Percentiles rank a stretch among this genome's conserved stretches.
Evolutionary conservation across 768 basidiomycete species (phyloP).

Genomic region (Hortiboletus campestris): DNA sequence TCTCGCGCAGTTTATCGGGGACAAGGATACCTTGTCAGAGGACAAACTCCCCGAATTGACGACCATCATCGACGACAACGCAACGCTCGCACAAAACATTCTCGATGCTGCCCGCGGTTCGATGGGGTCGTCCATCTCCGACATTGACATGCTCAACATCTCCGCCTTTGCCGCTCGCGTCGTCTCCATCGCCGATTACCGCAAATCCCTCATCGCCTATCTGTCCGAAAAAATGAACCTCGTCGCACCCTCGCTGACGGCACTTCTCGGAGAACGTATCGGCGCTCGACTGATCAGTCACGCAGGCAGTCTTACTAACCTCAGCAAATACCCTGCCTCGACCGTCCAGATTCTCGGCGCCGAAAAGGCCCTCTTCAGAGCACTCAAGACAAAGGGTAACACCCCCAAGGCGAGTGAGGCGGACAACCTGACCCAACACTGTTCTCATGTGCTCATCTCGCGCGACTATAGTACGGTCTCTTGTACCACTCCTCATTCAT

Average conservation of each 20-base stretch:
- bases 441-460: not conserved
- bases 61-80: slow-evolving; percentile 77
- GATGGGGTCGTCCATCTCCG: slow-evolving; percentile 89
- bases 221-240: slow-evolving; percentile 96
- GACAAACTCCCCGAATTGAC: slow-evolving; percentile 79
- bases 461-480: slow-evolving; percentile 78
- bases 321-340: slow-evolving; percentile 97
- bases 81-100: slow-evolving; percentile 86
- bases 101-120: slow-evolving; percentile 92
- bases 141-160: slow-evolving; percentile 96
- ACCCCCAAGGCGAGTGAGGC: slow-evolving; percentile 75
- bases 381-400: slow-evolving; percentile 97
- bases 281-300: slow-evolving; percentile 93
- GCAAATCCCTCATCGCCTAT: slow-evolving; percentile 85
- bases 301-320: slow-evolving; percentile 92
- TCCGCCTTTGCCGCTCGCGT: slow-evolving; percentile 87
- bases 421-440: not conserved
- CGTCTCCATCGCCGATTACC: slow-evolving; percentile 89
- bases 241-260: slow-evolving; percentile 91
- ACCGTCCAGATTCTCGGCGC: slow-evolving; percentile 98
- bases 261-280: slow-evolving; percentile 88
- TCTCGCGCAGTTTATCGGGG: slow-evolving; percentile 80
- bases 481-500: slow-evolving; percentile 97
- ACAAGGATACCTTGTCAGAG: slow-evolving; percentile 79
- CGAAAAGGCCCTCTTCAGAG: slow-evolving; percentile 96